Evolutionary conservation across 2,329 filamentous ascomycete genomes (phyloP), one percentile per base, ranked within the genome.

Genomic region (Emmonsia crescens): DNA sequence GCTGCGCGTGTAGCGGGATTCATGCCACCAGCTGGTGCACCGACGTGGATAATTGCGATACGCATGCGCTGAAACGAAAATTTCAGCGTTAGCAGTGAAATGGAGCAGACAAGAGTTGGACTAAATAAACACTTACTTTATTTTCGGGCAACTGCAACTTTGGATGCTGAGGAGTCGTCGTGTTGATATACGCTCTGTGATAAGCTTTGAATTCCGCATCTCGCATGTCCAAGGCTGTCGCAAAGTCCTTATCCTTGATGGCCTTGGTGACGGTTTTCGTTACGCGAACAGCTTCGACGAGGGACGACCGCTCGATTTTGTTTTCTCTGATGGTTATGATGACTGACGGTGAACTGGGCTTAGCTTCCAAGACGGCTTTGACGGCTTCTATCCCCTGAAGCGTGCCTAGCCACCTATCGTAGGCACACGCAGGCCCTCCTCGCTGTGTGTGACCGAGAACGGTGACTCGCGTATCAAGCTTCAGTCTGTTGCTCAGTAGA

Each of bases 291-390:
- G 94, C 92, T 72, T 96, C 84, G 79, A 97, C 89, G 31, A 99
- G 80, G 24, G 91, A 88, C 68, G 92, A 91, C 61, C 92, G 85
- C 66, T 91, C 86, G 72, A 99, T 97, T 79, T 99, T 96, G 83
- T 97, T 97, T 80, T 99, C 94, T 66, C 88, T 92, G 68, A 99
- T 92, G 68, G 91, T 92, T 72, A 99, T 97, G 71, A 99, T 92
- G 62, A 91, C 93, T 57, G 91, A 96, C 61, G 91, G 89, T 0
- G 89, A 93, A 51, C 94, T 88, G 10, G 94, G 91, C 0, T 86
- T 95, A 57, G 91, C 89, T 66, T 96, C 90, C 33, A 96, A 82
- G 21, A 96, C 90, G 27, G 93, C 92, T 70, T 89, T 91, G 70
- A 97, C 92, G 29, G 92, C 93, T 75, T 96, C 92, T 2, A 96